These are phyloP conservation scores for Eutrema yunnanense DNA, from an alignment of 345 rosid genomes.

Conservation along the genomic window DNA sequence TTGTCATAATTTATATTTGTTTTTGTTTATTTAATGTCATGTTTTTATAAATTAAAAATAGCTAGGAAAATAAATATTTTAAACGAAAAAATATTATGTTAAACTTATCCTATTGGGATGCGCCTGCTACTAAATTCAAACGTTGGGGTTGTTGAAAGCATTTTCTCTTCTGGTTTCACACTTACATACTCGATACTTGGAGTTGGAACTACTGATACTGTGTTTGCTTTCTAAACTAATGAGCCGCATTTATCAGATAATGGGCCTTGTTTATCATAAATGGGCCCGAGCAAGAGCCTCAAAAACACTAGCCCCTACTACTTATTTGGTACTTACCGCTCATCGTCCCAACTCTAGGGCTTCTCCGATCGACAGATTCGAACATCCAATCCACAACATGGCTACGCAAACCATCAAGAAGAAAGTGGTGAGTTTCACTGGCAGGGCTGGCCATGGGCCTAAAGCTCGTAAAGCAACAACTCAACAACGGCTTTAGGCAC, in stretches of 20 bases:
- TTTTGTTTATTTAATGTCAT: too few relatives aligned
- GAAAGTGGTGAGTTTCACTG: constrained; percentile 37
- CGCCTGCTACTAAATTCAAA: not conserved
- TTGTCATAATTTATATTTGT: too few relatives aligned
- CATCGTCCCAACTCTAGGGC: not conserved
- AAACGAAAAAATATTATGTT: too few relatives aligned
- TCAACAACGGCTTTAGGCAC: too few relatives aligned
- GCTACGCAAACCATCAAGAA: constrained; percentile 71
- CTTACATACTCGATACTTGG: too few relatives aligned
- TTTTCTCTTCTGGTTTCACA: too few relatives aligned
- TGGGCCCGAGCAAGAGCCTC: not conserved
- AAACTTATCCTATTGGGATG: constrained; percentile 1
- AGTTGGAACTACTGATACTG: not conserved
- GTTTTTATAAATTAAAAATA: too few relatives aligned
- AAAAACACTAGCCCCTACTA: not conserved
- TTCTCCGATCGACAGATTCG: not conserved
- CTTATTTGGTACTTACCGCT: not conserved
- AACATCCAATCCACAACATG: constrained; percentile 16
- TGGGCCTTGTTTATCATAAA: not conserved
- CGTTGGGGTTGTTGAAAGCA: not conserved
- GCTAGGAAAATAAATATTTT: too few relatives aligned
- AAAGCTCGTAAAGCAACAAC: too few relatives aligned
- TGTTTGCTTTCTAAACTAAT: not conserved
- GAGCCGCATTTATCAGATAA: not conserved
- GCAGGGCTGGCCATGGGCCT: too few relatives aligned